Evolutionary conservation across 2,329 filamentous ascomycete species (phyloP).

Genomic region (Helotiales sp.): DNA sequence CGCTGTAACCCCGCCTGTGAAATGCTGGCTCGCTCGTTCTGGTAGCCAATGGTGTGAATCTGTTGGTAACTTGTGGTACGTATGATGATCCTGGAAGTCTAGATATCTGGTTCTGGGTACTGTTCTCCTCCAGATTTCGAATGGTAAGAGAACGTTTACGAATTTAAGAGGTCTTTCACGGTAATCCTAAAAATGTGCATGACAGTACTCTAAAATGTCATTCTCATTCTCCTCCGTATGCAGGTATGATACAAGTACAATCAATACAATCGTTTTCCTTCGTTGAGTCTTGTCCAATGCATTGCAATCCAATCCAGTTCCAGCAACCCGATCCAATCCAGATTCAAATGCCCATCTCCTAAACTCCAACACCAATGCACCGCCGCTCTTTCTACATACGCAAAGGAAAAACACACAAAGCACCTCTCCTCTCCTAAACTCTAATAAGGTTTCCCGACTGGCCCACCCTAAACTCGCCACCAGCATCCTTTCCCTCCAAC

Average conservation of each 20-base stretch:
- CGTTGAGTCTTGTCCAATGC: not conserved
- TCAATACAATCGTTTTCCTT: slow-evolving; percentile 8
- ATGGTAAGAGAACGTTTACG: no score
- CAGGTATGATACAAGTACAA: slow-evolving; percentile 14
- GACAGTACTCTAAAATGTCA: not conserved
- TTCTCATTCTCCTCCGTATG: slow-evolving; percentile 6
- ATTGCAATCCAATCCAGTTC: not conserved
- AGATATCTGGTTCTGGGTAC: not conserved
- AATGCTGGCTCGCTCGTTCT: not conserved
- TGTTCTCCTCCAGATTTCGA: no score
- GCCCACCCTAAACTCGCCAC: not conserved
- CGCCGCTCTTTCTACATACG: not conserved
- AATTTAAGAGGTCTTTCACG: not conserved
- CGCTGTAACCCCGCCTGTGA: not conserved
- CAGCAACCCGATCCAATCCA: not conserved
- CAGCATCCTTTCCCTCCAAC: slow-evolving; percentile 5
- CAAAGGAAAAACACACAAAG: not conserved
- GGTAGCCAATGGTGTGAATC: not conserved
- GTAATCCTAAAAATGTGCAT: no score
- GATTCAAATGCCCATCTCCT: not conserved
- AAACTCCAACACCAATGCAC: slow-evolving; percentile 10
- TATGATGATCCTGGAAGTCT: not conserved
- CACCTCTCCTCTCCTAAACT: not conserved
- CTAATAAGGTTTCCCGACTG: not conserved
- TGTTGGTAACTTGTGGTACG: not conserved